A percentile compares a stretch with the other conserved stretches of the same genome.
Conservation (phyloP, 192 early-diverging fungal genomes). For the Backusella psychrophila region DNA sequence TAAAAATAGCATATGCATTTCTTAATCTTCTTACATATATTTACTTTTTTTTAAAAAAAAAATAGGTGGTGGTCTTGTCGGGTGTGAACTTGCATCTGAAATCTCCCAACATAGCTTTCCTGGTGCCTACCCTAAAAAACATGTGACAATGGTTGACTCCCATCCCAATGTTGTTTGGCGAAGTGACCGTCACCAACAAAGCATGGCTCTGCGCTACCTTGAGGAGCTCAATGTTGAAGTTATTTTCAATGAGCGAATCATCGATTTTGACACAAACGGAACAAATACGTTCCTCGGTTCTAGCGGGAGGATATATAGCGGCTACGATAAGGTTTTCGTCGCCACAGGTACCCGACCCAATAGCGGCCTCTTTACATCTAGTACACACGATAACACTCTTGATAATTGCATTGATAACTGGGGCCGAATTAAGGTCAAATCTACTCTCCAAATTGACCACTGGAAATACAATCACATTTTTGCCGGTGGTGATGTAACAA, state of each 20-base stretch:
- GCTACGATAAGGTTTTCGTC: conserved; percentile 34
- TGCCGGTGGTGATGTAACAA: conserved; percentile 44
- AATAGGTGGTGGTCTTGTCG: conserved; percentile 47
- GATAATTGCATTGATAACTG: conserved; percentile 27
- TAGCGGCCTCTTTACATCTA: conserved; percentile 16
- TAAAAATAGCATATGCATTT: not conserved
- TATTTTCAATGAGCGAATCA: conserved; percentile 26
- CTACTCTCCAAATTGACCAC: conserved; percentile 42
- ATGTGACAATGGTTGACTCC: conserved; percentile 33
- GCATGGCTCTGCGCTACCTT: conserved; percentile 17
- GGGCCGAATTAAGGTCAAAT: conserved; percentile 35
- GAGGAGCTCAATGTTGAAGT: conserved; percentile 28
- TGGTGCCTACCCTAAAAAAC: conserved; percentile 19
- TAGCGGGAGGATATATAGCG: conserved; percentile 26
- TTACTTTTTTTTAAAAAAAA: not conserved
- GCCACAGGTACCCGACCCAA: conserved; percentile 33
- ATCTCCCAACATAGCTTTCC: conserved; percentile 24
- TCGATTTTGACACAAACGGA: conserved; percentile 18
- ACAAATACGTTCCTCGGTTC: conserved; percentile 19
- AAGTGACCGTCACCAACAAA: conserved; percentile 21
- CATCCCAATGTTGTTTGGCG: conserved; percentile 17
- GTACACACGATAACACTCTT: conserved; percentile 7
- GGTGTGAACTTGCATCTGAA: conserved; percentile 45
- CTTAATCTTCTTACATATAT: not conserved
- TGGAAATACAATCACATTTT: conserved; percentile 36